These are phyloP conservation scores for Carex arenaria DNA, from an alignment of 202 grass and related monocot genomes.

Conservation along the genomic window DNA sequence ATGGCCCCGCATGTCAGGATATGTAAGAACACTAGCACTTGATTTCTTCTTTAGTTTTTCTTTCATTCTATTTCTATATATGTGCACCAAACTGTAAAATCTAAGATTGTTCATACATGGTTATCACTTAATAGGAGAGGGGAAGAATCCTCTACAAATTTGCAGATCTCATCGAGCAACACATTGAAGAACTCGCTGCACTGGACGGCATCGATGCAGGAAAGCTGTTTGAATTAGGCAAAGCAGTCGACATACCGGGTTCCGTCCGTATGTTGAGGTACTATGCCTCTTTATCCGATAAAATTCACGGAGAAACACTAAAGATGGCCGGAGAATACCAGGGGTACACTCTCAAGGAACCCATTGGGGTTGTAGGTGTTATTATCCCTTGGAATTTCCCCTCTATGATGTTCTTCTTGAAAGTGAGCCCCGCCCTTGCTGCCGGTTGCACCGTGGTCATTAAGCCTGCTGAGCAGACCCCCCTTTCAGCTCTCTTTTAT, in stretches of 20 bases:
- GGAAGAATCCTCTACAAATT: constrained; percentile 56
- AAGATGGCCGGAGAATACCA: constrained; percentile 60
- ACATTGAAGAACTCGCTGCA: constrained; percentile 67
- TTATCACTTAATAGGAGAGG: constrained; percentile 37
- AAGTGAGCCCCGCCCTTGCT: constrained; percentile 82
- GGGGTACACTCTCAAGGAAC: constrained; percentile 85
- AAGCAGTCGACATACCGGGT: constrained; percentile 46
- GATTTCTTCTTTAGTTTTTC: neutral
- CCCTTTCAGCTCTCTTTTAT: constrained; percentile 72
- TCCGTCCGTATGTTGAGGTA: constrained; percentile 61
- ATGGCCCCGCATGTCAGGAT: constrained; percentile 90
- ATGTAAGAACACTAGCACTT: constrained; percentile 50
- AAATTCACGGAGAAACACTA: constrained; percentile 76
- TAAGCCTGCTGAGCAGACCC: constrained; percentile 94
- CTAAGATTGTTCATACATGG: neutral
- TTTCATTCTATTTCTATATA: neutral
- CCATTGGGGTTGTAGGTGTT: constrained; percentile 69
- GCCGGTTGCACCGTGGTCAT: constrained; percentile 77
- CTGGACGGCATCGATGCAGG: constrained; percentile 63
- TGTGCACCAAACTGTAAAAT: neutral
- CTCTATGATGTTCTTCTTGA: constrained; percentile 85
- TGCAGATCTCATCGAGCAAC: constrained; percentile 67
- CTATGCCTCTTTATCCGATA: constrained; percentile 80
- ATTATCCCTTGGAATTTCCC: constrained; percentile 97
- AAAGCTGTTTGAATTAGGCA: constrained; percentile 64